These are phyloP conservation scores for Nitzschia putrida DNA, from an alignment of 108 stramenopile genomes.

Conservation along the genomic window DNA sequence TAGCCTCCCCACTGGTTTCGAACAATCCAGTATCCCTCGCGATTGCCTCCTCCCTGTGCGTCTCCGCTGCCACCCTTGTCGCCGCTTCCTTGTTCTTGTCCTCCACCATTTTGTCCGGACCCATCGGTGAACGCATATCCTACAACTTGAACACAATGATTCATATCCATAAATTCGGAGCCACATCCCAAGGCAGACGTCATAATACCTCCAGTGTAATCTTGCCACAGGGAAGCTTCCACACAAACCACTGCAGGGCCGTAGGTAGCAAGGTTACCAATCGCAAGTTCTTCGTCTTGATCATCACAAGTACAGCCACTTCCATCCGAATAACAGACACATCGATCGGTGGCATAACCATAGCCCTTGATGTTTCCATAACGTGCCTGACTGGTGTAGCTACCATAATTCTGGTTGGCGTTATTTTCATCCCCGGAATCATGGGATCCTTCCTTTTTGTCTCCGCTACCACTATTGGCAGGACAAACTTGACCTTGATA, in stretches of 20 bases:
- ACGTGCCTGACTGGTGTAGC: constrained; percentile 39
- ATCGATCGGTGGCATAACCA: constrained; percentile 85
- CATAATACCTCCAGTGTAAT: constrained; percentile 83
- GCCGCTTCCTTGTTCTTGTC: constrained; percentile 26
- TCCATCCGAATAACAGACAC: constrained; percentile 85
- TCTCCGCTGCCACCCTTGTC: constrained; percentile 47
- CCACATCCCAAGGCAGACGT: constrained; percentile 75
- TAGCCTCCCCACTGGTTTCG: constrained; percentile 83
- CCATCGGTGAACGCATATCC: constrained; percentile 77
- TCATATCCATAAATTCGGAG: constrained; percentile 75
- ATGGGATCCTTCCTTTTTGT: constrained; percentile 25
- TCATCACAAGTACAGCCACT: constrained; percentile 81
- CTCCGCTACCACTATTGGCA: constrained; percentile 23
- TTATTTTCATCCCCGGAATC: constrained; percentile 29
- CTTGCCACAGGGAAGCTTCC: constrained; percentile 82
- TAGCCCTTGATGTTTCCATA: constrained; percentile 84
- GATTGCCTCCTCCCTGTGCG: constrained; percentile 25
- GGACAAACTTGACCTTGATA: constrained; percentile 67
- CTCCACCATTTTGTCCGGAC: constrained; percentile 27
- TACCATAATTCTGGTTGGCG: constrained; percentile 32
- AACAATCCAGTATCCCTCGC: constrained; percentile 89
- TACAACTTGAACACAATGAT: constrained; percentile 86
- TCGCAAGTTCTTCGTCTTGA: constrained; percentile 79
- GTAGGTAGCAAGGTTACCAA: constrained; percentile 79
- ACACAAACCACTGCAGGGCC: constrained; percentile 87